phyloP scores from a whole-genome alignment of 805 yeast genomes.

The Pichia nanzhaoensis region DNA sequence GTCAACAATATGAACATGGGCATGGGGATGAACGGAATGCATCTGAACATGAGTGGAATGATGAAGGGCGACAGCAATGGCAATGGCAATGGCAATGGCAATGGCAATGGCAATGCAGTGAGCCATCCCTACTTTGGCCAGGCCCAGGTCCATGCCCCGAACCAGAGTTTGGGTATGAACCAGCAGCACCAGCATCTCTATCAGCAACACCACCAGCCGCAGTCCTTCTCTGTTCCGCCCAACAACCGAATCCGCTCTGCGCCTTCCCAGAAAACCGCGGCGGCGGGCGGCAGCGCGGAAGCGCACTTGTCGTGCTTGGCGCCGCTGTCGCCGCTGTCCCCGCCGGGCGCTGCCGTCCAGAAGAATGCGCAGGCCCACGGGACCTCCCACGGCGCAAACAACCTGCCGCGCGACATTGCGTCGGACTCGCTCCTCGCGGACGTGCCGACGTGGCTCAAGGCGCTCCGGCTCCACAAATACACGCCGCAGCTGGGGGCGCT shows the following conservation, averaged over 20 bases:
- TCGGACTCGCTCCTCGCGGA: slow-evolving; percentile 55
- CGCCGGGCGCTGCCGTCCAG: no score
- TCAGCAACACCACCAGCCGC: not conserved
- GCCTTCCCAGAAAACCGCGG: not conserved
- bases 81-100: slow-evolving; percentile 2
- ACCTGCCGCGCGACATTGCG: slow-evolving; percentile 42
- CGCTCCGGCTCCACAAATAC: slow-evolving; percentile 87
- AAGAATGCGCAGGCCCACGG: no score
- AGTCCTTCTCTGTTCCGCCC: slow-evolving; percentile 14
- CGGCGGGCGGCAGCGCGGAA: no score
- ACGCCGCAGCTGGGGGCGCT: slow-evolving; percentile 73
- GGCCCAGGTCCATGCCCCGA: no score
- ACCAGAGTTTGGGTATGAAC: no score
- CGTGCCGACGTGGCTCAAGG: slow-evolving; percentile 88
- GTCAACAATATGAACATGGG: not conserved
- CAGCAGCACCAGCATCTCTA: not conserved
- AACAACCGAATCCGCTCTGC: slow-evolving; percentile 9
- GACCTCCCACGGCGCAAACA: not conserved
- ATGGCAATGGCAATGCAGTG: no score
- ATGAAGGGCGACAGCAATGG: not conserved
- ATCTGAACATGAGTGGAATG: not conserved
- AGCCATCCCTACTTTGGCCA: no score
- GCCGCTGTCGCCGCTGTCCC: no score
- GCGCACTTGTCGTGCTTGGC: no score
- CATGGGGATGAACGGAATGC: not conserved